Base-by-base conservation (phyloP, 495 filamentous ascomycete species). In the Trichoderma virens region DNA sequence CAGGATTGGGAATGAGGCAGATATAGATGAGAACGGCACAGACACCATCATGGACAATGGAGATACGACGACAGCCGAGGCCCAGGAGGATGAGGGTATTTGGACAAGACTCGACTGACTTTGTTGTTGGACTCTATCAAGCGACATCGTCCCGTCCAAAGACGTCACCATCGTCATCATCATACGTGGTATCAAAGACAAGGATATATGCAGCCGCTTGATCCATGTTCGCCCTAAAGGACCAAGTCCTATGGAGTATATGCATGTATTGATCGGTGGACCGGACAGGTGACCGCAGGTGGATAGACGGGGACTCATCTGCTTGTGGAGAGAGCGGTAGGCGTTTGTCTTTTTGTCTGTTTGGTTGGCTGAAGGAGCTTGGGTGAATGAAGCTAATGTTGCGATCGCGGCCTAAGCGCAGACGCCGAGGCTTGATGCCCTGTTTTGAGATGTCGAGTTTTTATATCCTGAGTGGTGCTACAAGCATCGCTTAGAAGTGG, bases 161-260 rank as follows among this genome's bases (percentile, higher is more conserved):
- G n/a, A 47, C 43, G 43, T 47, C 43, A 47, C 43, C 43, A n/a
- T 20, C 43, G 43, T 47, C 43, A 47, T 47, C 43, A 47, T 47
- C 43, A 5, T 47, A 47, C 43, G 43, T 47, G 43, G 20, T 47
- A 5, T 5, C 34, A 47, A 6, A 47, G 43, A 47, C 43, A 3
- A 23, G 43, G 43, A 47, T 47, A 47, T 23, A 9, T 47, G 43
- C 43, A 20, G 18, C 43, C 43, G 20, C 43, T n/a, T 47, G 43
- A 47, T 47, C 43, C 43, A 47, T 47, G 43, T n/a, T n/a, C 20
- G 43, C 43, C 43, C 20, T 23, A 20, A 47, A 23, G 20, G 43
- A 20, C 43, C 43, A 20, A 47, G 43, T 20, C 43, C 43, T 47
- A 47, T 47, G 43, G 43, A 47, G 43, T 20, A 47, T 47, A 47